A percentile compares a stretch with the other conserved stretches of the same genome.
These are phyloP conservation scores for Pseudoperonospora humuli DNA, from an alignment of 352 stramenopile genomes.

Conservation along the genomic window DNA sequence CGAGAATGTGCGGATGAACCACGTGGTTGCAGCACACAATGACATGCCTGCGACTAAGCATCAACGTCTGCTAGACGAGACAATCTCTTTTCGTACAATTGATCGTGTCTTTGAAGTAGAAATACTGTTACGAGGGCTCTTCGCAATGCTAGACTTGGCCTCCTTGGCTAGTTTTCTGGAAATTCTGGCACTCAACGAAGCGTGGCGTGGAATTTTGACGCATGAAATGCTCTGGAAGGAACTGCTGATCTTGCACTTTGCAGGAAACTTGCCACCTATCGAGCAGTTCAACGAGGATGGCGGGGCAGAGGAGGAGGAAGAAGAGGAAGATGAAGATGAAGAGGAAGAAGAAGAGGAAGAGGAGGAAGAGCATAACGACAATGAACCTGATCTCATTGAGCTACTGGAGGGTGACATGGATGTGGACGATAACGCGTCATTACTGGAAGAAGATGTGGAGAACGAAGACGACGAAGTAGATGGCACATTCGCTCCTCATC, in stretches of 20 bases:
- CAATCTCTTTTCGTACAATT: background rate
- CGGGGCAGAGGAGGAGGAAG: constrained; percentile 4
- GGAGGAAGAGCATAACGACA: background rate
- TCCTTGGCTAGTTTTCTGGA: constrained; percentile 25
- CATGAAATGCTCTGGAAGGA: constrained; percentile 21
- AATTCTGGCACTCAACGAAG: constrained; percentile 17
- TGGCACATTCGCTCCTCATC: background rate
- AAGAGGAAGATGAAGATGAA: constrained; percentile 12
- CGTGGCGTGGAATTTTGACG: constrained; percentile 17
- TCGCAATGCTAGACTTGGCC: constrained; percentile 21
- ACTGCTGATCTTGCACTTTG: constrained; percentile 18
- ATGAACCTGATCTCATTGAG: constrained; percentile 9
- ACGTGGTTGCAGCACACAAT: background rate
- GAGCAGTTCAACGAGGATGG: constrained; percentile 24
- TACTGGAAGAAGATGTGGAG: constrained; percentile 19
- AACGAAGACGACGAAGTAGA: constrained; percentile 6
- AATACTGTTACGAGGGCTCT: constrained; percentile 21
- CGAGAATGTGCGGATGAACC: constrained; percentile 12
- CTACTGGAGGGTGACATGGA: constrained; percentile 19
- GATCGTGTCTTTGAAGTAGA: constrained; percentile 27
- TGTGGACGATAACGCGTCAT: constrained; percentile 9
- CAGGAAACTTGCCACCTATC: constrained; percentile 7
- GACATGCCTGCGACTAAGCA: constrained; percentile 12
- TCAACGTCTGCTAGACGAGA: background rate
- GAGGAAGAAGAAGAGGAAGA: constrained; percentile 11